Conservation (phyloP, 1,139 yeast genomes). For the Yamadazyma diospyri region DNA sequence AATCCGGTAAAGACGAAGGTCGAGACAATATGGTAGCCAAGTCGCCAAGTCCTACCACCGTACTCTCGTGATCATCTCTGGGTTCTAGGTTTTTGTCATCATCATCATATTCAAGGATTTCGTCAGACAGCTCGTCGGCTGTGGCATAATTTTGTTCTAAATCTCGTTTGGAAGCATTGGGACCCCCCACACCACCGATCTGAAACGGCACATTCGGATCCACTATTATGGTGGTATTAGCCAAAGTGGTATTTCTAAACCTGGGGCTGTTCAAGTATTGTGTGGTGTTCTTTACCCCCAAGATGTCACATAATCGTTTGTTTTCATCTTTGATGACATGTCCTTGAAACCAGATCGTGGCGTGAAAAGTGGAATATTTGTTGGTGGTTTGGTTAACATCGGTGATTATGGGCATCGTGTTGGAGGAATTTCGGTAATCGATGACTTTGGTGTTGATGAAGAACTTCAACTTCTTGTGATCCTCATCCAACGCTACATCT, state of each 20-base stretch:
- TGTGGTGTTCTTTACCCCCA: constrained; percentile 38
- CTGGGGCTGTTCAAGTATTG: constrained; percentile 13
- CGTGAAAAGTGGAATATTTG: constrained; percentile 46
- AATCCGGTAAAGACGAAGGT: neutral
- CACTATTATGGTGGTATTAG: constrained; percentile 11
- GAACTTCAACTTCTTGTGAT: constrained; percentile 31
- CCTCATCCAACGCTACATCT: constrained; percentile 40
- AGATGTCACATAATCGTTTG: constrained; percentile 44
- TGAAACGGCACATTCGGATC: constrained; percentile 11
- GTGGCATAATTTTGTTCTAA: neutral
- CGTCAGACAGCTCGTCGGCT: neutral
- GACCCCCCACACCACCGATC: neutral
- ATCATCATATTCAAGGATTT: neutral
- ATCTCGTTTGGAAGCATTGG: neutral
- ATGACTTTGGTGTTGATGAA: constrained; percentile 35
- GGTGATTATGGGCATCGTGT: constrained; percentile 20
- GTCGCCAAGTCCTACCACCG: neutral
- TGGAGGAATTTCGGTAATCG: constrained; percentile 74
- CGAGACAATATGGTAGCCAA: neutral
- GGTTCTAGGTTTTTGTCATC: neutral
- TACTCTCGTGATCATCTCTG: neutral
- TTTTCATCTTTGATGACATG: constrained; percentile 35
- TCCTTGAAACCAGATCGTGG: constrained; percentile 45
- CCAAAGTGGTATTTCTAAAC: constrained; percentile 5
- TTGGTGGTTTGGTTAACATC: constrained; percentile 47